These are phyloP conservation scores for Didymella pomorum DNA, from an alignment of 2,329 filamentous ascomycete genomes.

Conservation along the genomic window DNA sequence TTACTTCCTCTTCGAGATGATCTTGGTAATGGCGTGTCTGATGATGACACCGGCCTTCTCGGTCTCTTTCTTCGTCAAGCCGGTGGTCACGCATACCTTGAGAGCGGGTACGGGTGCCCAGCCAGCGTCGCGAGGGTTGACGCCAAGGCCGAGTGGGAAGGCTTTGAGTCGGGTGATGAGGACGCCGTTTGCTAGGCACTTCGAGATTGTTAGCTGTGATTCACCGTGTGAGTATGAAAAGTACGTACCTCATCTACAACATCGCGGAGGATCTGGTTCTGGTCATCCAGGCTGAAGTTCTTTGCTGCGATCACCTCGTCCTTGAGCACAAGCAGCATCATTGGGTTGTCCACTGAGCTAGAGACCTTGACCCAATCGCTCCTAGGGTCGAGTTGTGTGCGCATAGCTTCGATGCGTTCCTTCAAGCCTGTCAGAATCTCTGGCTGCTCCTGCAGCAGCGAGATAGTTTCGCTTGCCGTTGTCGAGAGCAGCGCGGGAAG, in stretches of 20 bases:
- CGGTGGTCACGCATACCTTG: slow-evolving; percentile 89
- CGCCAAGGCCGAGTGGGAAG: slow-evolving; percentile 67
- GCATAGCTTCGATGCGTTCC: slow-evolving; percentile 87
- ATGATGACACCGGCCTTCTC: slow-evolving; percentile 92
- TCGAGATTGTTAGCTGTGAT: too few species aligned
- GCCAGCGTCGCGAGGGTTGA: slow-evolving; percentile 69
- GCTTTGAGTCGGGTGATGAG: slow-evolving; percentile 87
- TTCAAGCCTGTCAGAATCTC: slow-evolving; percentile 80
- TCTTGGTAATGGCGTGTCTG: slow-evolving; percentile 91
- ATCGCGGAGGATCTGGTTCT: slow-evolving; percentile 86
- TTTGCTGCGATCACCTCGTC: slow-evolving; percentile 78
- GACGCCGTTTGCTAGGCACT: slow-evolving; percentile 87
- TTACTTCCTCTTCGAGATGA: slow-evolving; percentile 69
- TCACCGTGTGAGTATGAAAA: too few species aligned
- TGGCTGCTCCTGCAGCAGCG: slow-evolving; percentile 84
- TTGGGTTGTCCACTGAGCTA: slow-evolving; percentile 83
- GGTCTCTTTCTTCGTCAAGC: slow-evolving; percentile 89
- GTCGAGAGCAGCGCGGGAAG: slow-evolving; percentile 92
- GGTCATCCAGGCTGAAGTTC: slow-evolving; percentile 74
- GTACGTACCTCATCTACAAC: slow-evolving; percentile 88
- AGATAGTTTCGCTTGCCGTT: slow-evolving; percentile 91
- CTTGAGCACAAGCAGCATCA: slow-evolving; percentile 85
- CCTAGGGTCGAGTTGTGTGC: slow-evolving; percentile 85
- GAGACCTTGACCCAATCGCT: slow-evolving; percentile 92
- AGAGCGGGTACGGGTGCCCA: slow-evolving; percentile 80